Percentiles rank a stretch among this genome's conserved stretches.
Conservation (phyloP, 2,329 filamentous ascomycete species). For the Phyllosticta paracitricarpa region DNA sequence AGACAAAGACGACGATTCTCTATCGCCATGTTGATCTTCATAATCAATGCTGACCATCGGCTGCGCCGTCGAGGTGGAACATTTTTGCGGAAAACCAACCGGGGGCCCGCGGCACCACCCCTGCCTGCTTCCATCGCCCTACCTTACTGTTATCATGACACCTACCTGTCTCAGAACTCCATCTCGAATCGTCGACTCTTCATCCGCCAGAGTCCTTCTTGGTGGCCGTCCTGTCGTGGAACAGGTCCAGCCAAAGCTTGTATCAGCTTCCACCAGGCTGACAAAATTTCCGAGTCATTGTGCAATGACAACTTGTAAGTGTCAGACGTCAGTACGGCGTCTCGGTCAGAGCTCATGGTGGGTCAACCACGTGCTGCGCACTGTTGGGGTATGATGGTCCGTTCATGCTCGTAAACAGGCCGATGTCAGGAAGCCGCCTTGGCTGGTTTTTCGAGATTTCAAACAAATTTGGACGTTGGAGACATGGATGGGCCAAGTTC, state of each 20-base stretch:
- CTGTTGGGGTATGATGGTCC: neutral
- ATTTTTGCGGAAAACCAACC: neutral
- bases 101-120: neutral
- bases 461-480: too few species aligned
- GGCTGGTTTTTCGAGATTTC: neutral
- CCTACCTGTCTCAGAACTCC: neutral
- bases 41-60: neutral
- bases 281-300: neutral
- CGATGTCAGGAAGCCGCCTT: neutral
- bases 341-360: neutral
- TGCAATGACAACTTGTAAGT: neutral
- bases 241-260: neutral
- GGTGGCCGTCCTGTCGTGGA: neutral
- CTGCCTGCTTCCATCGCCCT: neutral
- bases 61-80: neutral
- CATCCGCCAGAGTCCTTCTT: neutral
- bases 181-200: neutral
- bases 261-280: neutral
- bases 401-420: neutral
- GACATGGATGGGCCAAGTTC: too few species aligned
- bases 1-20: neutral
- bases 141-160: neutral
- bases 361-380: neutral
- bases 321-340: neutral
- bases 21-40: neutral